These are phyloP conservation scores for Trichomonascaceae sp. DNA, from an alignment of 1,139 yeast genomes.

Conservation along the genomic window DNA sequence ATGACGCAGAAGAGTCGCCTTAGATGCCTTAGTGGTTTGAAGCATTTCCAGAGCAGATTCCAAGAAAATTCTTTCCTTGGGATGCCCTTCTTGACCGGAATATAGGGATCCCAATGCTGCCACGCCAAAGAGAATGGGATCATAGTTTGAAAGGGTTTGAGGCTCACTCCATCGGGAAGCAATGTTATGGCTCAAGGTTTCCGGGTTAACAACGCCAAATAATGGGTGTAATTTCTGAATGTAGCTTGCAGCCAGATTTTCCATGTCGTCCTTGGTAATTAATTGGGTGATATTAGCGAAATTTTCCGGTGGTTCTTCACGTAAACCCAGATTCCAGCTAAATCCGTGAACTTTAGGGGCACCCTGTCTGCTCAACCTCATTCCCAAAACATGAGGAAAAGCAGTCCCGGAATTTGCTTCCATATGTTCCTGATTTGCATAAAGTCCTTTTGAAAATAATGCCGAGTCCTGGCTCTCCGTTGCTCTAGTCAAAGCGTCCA, in stretches of 20 bases:
- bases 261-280: background rate
- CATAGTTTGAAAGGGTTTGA: background rate
- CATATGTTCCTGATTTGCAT: background rate
- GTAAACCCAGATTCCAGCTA: constrained; percentile 5
- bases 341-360: constrained; percentile 6
- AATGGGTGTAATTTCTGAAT: background rate
- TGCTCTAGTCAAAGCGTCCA: background rate
- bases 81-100: background rate
- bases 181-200: background rate
- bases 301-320: background rate
- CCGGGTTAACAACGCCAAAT: background rate
- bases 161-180: background rate
- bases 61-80: background rate
- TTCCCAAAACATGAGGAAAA: constrained; percentile 1
- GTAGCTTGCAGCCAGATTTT: background rate
- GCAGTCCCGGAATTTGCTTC: constrained; percentile 10
- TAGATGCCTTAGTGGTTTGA: background rate
- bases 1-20: background rate
- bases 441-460: background rate
- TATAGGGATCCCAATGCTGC: constrained; percentile 2
- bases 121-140: constrained; percentile 5
- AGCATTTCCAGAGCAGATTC: background rate
- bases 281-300: background rate
- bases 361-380: background rate
- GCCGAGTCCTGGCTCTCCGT: background rate